Base-by-base conservation (phyloP, 768 basidiomycete genomes). In the Mycena galericulata region DNA sequence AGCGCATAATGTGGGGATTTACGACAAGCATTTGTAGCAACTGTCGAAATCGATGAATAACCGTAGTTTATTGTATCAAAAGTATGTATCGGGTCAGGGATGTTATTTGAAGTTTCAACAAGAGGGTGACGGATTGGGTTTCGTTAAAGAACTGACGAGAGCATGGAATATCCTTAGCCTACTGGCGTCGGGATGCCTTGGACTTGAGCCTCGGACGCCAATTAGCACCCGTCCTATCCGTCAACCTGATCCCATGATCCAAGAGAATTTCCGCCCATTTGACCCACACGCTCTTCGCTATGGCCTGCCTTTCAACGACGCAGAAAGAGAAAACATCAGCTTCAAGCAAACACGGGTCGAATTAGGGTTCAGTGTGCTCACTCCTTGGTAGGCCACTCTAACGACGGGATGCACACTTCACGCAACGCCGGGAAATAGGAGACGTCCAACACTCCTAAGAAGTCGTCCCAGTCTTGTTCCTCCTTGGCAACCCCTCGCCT, bases 121-220 rank as follows among this genome's bases (percentile, higher is more conserved):
- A n/a, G n/a, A n/a, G n/a, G n/a, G n/a, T n/a, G n/a, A n/a, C n/a
- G n/a, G n/a, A n/a, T n/a, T n/a, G n/a, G n/a, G n/a, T n/a, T n/a
- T n/a, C n/a, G n/a, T n/a, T n/a, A n/a, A n/a, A n/a, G n/a, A n/a
- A n/a, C n/a, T n/a, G n/a, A n/a, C n/a, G n/a, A n/a, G n/a, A n/a
- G n/a, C n/a, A n/a, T n/a, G n/a, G n/a, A n/a, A n/a, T n/a, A n/a
- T n/a, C n/a, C n/a, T n/a, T n/a, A n/a, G n/a, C n/a, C n/a, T n/a
- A n/a, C n/a, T n/a, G n/a, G n/a, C n/a, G n/a, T n/a, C n/a, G n/a
- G n/a, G n/a, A n/a, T n/a, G n/a, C n/a, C n/a, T n/a, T n/a, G n/a
- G 32, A 7, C 24, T 62, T 62, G 27, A 62, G 60, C 24, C 60
- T 27, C 14, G 60, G 47, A 3, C 49, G 38, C 60, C 60, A 62